Evolutionary conservation across 2,329 filamentous ascomycete genomes (phyloP), one percentile per base, ranked within the genome.

Genomic region (Pseudohalonectria lignicola): DNA sequence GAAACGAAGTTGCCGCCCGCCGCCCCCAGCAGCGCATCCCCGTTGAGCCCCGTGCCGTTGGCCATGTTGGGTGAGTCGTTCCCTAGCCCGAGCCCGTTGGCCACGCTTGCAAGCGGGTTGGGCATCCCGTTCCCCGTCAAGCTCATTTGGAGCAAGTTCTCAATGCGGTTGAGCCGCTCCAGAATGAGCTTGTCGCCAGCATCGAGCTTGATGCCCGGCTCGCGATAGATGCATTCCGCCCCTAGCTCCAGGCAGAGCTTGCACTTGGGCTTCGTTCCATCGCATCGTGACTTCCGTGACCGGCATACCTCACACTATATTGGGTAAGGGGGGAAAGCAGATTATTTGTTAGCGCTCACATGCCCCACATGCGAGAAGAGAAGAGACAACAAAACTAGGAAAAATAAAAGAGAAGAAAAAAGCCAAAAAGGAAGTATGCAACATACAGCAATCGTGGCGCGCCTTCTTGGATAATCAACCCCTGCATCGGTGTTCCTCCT

Each of bases 131-230:
- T 74, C 33, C 64, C 55, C 16, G 71, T 63, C 47, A 86, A 62
- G 46, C 66, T 82, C 45, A 79, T 77, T 54, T 88, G 82, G n/a
- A 92, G 67, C 32, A 92, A 63, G 36, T 70, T 81, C 57, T 92
- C 85, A 50, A 92, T 88, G 38, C 82, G 77, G 49, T 72, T 76
- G 26, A 92, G 66, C 40, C 82, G 79, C 54, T 90, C 85, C 28
- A 92, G 63, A 43, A 92, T 92, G 40, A 92, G 67, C 61, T 88
- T 90, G 64, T 90, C 85, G 46, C 85, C 85, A 26, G 84, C 83
- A 55, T 92, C 85, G 9, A 92, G 73, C 61, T 92, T 92, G 64
- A 90, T 85, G 3, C 84, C 84, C 6, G 85, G 85, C 55, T 92
- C 85, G 45, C 85, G 75, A 57, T 92, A 92, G 46, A 88, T 72